Percentiles rank a stretch among this genome's conserved stretches.
phyloP scores from a whole-genome alignment of 2,329 filamentous ascomycete genomes.

The Pseudocercospora fuligena region DNA sequence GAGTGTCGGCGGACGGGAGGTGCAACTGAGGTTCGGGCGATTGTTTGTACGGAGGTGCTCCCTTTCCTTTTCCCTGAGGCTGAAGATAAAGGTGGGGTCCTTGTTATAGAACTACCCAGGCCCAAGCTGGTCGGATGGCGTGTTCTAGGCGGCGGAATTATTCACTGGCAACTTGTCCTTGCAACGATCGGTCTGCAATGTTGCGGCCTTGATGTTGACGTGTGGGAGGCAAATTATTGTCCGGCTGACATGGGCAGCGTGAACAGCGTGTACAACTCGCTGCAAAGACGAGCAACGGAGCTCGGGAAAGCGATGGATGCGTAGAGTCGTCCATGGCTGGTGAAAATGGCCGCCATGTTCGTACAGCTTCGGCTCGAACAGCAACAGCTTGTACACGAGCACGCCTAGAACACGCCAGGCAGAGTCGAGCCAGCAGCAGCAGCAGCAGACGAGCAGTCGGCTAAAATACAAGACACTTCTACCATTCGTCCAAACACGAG shows the following conservation, averaged over 20 bases:
- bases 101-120: neutral
- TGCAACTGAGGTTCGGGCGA: neutral
- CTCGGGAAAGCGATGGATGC: neutral
- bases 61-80: constrained; percentile 9
- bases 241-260: neutral
- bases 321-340: constrained; percentile 4
- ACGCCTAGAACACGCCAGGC: constrained; percentile 5
- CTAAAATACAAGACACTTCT: neutral
- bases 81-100: constrained; percentile 4
- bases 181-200: neutral
- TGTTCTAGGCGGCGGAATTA: constrained; percentile 3
- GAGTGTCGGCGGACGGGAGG: neutral
- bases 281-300: neutral
- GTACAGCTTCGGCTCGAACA: constrained; percentile 2
- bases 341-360: constrained; percentile 8
- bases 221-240: neutral
- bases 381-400: neutral
- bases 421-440: neutral
- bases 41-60: neutral
- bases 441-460: neutral
- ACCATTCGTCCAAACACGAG: neutral
- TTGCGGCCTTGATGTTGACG: neutral
- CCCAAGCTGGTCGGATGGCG: neutral
- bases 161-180: neutral
- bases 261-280: neutral